Evolutionary conservation across 164 flowering plant genomes (phyloP).

Genomic region (Kingdonia uniflora): DNA sequence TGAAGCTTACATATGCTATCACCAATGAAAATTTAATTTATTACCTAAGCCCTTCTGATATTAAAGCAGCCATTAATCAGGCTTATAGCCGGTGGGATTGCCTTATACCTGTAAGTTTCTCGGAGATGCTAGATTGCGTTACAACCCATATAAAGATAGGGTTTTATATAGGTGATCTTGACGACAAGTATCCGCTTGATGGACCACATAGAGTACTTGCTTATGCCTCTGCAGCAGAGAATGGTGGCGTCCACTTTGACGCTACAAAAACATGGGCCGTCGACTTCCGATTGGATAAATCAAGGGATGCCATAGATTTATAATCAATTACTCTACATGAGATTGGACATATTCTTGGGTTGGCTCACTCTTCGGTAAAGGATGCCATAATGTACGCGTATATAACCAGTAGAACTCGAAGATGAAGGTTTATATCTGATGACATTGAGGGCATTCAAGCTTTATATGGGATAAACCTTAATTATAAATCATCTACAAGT

Average conservation of each 20-base stretch:
- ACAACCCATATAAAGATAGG: slow-evolving; percentile 54
- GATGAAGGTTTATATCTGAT: slow-evolving; percentile 43
- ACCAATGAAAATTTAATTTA: slow-evolving; percentile 17
- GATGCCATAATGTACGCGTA: slow-evolving; percentile 73
- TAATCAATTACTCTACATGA: slow-evolving; percentile 78
- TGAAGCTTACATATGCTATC: slow-evolving; percentile 47
- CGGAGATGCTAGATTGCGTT: slow-evolving; percentile 27
- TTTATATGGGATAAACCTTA: slow-evolving; percentile 71
- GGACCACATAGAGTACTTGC: slow-evolving; percentile 64
- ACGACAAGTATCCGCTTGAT: slow-evolving; percentile 73
- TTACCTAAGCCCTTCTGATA: slow-evolving; percentile 16
- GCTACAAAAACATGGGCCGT: slow-evolving; percentile 64
- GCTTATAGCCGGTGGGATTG: slow-evolving; percentile 47
- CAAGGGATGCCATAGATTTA: slow-evolving; percentile 49
- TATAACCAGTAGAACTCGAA: slow-evolving; percentile 46
- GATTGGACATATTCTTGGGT: slow-evolving; percentile 70
- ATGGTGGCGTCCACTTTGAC: slow-evolving; percentile 58
- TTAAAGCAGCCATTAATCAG: slow-evolving; percentile 25
- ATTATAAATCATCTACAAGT: slow-evolving; percentile 27
- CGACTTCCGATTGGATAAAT: slow-evolving; percentile 35
- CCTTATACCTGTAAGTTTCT: slow-evolving; percentile 51
- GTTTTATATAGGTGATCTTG: slow-evolving; percentile 60
- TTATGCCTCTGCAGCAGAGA: slow-evolving; percentile 61
- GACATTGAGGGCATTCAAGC: slow-evolving; percentile 61
- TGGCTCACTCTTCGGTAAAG: slow-evolving; percentile 40